Percentiles rank a stretch among this genome's conserved stretches.
Evolutionary conservation across 345 rosid species (phyloP).

Genomic region (Triadica sebifera): DNA sequence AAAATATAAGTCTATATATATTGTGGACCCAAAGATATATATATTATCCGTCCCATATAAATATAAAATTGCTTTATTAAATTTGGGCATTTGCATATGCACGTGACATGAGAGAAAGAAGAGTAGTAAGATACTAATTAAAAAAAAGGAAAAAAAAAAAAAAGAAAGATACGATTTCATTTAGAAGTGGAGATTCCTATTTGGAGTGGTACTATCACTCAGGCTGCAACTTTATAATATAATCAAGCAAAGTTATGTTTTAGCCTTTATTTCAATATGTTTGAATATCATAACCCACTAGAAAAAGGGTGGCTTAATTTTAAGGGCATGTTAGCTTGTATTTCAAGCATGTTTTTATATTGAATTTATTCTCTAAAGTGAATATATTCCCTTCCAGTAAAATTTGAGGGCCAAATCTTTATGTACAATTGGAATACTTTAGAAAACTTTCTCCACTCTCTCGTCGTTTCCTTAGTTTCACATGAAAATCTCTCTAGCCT

Average conservation of each 20-base stretch:
- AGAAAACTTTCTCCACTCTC: conserved; percentile 18
- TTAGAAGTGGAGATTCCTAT: conserved; percentile 40
- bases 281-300: conserved; percentile 23
- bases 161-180: background rate
- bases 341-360: conserved; percentile 71
- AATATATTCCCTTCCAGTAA: conserved; percentile 66
- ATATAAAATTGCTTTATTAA: conserved; percentile 12
- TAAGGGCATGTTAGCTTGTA: conserved; percentile 75
- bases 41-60: conserved; percentile 3
- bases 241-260: conserved; percentile 51
- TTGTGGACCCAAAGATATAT: background rate
- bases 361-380: conserved; percentile 65
- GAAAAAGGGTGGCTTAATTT: conserved; percentile 51
- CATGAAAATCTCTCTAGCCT: no score
- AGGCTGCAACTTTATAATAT: conserved; percentile 28
- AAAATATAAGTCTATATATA: background rate
- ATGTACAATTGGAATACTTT: conserved; percentile 30
- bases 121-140: no score
- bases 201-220: conserved; percentile 16
- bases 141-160: background rate
- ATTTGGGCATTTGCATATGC: conserved; percentile 26
- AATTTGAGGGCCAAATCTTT: conserved; percentile 38
- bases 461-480: background rate
- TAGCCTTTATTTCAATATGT: conserved; percentile 53
- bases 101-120: no score